These are phyloP conservation scores for Colletotrichum kahawae DNA, from an alignment of 2,329 filamentous ascomycete species.

Conservation along the genomic window DNA sequence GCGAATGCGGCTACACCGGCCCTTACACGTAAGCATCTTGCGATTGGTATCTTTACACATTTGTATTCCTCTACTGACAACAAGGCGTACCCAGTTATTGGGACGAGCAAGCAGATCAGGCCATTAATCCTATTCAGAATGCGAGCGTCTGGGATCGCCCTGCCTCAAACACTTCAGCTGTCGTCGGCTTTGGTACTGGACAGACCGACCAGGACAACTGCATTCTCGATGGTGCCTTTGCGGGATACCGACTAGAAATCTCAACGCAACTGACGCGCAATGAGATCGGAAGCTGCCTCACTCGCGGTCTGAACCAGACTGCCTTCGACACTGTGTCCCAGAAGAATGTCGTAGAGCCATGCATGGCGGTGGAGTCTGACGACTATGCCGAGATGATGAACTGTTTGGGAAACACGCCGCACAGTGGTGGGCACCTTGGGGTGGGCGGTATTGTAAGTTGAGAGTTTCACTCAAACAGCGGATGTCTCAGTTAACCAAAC, in stretches of 20 bases:
- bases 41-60: constrained; percentile 8
- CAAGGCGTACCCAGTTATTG: neutral
- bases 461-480: fast-evolving
- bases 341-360: neutral
- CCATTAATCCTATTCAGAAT: neutral
- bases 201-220: constrained; percentile 7
- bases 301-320: neutral
- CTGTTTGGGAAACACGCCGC: neutral
- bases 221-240: constrained; percentile 28
- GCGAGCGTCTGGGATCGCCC: neutral
- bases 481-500: neutral
- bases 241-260: neutral
- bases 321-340: neutral
- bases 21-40: constrained; percentile 34
- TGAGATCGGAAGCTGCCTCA: neutral
- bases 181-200: neutral
- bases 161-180: neutral
- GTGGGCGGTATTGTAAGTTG: neutral
- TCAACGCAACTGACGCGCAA: neutral
- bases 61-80: neutral
- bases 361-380: neutral
- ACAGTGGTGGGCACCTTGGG: neutral
- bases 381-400: constrained; percentile 1
- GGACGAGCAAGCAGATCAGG: neutral
- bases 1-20: constrained; percentile 35